These are phyloP conservation scores for Closterium sp. DNA, from an alignment of 139 green algal species.

Conservation along the genomic window DNA sequence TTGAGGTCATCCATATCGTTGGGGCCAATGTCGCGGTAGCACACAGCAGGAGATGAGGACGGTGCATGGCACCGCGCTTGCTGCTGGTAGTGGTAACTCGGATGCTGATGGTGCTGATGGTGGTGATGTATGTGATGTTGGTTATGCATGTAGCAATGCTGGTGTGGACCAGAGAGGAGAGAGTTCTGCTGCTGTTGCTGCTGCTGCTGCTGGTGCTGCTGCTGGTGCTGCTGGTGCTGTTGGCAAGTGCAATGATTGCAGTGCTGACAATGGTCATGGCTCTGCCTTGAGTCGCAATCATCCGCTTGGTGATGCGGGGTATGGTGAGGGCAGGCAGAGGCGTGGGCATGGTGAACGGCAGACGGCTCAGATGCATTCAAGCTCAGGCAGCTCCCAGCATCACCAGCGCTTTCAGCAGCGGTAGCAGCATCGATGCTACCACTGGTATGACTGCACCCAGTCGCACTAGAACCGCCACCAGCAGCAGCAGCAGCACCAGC, in stretches of 20 bases:
- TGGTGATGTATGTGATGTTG: background rate
- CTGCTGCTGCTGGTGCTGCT: background rate
- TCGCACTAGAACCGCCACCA: too few species aligned
- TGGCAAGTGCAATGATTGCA: background rate
- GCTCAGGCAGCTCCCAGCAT: too few species aligned
- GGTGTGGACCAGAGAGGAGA: too few species aligned
- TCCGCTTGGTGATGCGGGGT: background rate
- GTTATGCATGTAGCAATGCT: too few species aligned
- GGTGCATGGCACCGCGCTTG: background rate
- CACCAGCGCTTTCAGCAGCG: too few species aligned
- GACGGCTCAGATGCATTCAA: too few species aligned
- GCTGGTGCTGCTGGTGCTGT: background rate
- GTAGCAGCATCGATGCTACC: too few species aligned
- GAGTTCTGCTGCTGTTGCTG: background rate
- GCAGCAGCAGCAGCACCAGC: too few species aligned
- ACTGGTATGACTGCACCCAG: too few species aligned
- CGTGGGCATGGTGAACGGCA: too few species aligned
- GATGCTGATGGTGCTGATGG: background rate
- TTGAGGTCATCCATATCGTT: background rate
- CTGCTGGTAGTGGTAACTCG: background rate
- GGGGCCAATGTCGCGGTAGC: background rate
- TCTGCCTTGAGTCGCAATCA: too few species aligned
- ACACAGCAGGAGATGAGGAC: background rate
- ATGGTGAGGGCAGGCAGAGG: background rate
- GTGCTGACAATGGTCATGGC: background rate